Conservation (phyloP, 805 yeast genomes). For the Pichia rugopelliculosa region DNA sequence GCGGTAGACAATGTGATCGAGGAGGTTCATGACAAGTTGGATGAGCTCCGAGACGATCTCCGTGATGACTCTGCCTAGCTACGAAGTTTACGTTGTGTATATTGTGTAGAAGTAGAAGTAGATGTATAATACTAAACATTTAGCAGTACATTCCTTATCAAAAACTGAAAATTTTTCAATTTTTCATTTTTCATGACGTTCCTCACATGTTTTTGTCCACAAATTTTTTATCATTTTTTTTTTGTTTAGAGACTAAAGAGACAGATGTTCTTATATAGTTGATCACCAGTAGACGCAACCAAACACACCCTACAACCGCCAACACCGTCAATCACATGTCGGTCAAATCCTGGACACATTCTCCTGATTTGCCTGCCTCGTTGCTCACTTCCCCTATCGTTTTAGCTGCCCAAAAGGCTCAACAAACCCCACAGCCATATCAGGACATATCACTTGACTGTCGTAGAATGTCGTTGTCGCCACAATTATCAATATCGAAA, state of each 20-base stretch:
- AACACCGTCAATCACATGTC: background rate
- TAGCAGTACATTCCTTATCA: background rate
- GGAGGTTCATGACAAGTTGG: background rate
- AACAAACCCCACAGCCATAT: background rate
- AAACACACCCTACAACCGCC: background rate
- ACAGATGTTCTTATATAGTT: too few relatives aligned
- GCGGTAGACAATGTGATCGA: background rate
- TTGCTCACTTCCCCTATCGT: background rate
- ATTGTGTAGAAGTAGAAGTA: too few relatives aligned
- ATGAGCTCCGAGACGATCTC: too few relatives aligned
- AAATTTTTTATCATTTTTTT: too few relatives aligned
- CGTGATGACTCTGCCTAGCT: background rate
- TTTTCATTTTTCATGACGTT: background rate
- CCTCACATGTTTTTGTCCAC: background rate
- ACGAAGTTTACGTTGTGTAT: background rate
- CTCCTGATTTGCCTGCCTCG: background rate
- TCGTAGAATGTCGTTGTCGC: slow-evolving; percentile 1
- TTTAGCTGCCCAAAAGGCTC: background rate
- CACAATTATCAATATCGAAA: background rate
- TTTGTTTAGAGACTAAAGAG: too few relatives aligned
- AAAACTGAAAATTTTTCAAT: background rate
- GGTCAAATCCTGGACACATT: slow-evolving; percentile 1
- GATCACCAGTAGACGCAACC: background rate
- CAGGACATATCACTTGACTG: background rate
- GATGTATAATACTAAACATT: too few relatives aligned